Conservation (phyloP, 345 rosid species). For the Euphorbia pulcherrima region DNA sequence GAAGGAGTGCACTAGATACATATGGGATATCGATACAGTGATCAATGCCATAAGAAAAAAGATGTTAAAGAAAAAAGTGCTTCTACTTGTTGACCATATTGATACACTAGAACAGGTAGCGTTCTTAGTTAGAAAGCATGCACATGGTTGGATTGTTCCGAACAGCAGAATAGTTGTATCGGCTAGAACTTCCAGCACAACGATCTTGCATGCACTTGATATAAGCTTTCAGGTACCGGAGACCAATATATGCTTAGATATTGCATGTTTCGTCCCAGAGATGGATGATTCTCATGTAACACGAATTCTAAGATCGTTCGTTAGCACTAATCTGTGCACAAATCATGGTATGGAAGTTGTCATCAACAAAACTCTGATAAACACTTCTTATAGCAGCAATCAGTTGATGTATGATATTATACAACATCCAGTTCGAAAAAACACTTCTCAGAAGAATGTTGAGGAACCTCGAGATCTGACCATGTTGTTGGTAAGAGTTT, state of each 20-base stretch:
- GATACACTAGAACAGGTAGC: conserved; percentile 2
- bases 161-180: not conserved
- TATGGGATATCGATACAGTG: not conserved
- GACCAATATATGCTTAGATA: not conserved
- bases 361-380: not conserved
- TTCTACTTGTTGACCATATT: not conserved
- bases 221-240: not conserved
- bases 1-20: not conserved
- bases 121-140: not conserved
- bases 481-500: not conserved
- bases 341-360: not conserved
- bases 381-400: not conserved
- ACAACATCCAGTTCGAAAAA: no score
- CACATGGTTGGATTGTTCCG: not conserved
- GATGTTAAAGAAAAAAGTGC: conserved; percentile 4
- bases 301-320: not conserved
- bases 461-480: not conserved
- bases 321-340: not conserved
- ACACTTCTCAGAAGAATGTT: no score
- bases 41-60: not conserved
- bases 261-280: not conserved
- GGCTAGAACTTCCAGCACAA: not conserved
- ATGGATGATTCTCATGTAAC: conserved; percentile 4
- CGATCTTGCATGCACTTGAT: not conserved
- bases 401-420: no score